These are phyloP conservation scores for Trichosporon faecale DNA, from an alignment of 1,284 basidiomycete genomes.

Conservation along the genomic window DNA sequence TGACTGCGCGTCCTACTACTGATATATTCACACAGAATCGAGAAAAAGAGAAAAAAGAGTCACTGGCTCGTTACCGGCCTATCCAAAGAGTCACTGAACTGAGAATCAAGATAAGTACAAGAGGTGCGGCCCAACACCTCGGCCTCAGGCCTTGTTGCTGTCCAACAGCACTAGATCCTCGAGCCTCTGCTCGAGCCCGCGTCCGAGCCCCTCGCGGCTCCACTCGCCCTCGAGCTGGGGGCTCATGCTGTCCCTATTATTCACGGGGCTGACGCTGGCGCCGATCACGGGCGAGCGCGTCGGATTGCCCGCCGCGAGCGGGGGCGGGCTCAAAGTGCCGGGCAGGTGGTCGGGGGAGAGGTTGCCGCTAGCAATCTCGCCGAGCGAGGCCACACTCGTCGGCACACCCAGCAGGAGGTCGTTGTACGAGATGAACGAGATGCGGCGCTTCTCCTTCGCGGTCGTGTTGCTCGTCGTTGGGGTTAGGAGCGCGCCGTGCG, in stretches of 20 bases:
- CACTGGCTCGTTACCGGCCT: not conserved
- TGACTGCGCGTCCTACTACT: not conserved
- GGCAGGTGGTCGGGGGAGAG: conserved; percentile 50
- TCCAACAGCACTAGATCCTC: conserved; percentile 53
- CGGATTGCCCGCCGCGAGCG: not conserved
- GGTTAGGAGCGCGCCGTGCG: conserved; percentile 58
- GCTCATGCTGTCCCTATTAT: not conserved
- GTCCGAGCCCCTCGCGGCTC: conserved; percentile 74
- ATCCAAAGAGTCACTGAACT: not conserved
- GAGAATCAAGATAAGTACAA: not conserved
- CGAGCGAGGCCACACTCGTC: conserved; percentile 65
- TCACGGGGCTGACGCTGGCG: not conserved
- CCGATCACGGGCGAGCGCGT: conserved; percentile 54
- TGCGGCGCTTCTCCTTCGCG: conserved; percentile 55
- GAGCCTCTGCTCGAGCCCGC: conserved; percentile 72
- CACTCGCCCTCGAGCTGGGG: conserved; percentile 62
- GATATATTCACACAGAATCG: not conserved
- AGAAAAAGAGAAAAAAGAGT: not conserved
- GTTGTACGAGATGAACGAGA: conserved; percentile 80
- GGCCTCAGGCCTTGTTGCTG: not conserved
- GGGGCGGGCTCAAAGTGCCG: conserved; percentile 42
- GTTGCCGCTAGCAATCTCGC: conserved; percentile 62
- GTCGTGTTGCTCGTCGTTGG: conserved; percentile 28
- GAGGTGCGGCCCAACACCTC: not conserved
- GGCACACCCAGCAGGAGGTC: conserved; percentile 76